Conservation (phyloP, 2,329 filamentous ascomycete species). For the Microdochium bolleyi region DNA sequence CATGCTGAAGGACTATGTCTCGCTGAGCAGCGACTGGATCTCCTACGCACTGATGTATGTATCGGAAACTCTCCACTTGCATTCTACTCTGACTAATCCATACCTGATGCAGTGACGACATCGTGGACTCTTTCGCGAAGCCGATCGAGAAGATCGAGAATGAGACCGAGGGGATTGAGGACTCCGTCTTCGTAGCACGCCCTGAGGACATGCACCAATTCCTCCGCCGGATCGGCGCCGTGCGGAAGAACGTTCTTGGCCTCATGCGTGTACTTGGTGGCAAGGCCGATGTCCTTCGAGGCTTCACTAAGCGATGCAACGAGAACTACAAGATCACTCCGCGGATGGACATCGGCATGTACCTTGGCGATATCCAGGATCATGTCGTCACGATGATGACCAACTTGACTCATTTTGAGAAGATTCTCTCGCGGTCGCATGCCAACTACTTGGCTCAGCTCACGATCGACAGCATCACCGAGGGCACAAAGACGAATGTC, state of each 20-base stretch:
- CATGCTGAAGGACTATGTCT: constrained; percentile 88
- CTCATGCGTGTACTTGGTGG: constrained; percentile 88
- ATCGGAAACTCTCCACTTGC: background rate
- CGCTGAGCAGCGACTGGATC: constrained; percentile 94
- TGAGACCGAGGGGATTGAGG: constrained; percentile 89
- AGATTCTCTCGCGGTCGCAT: constrained; percentile 90
- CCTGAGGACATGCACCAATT: constrained; percentile 85
- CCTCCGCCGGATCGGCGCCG: constrained; percentile 78
- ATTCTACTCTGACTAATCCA: background rate
- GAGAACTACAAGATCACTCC: constrained; percentile 94
- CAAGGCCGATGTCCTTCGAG: constrained; percentile 96
- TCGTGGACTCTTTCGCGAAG: constrained; percentile 91
- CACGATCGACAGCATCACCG: constrained; percentile 81
- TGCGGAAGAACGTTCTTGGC: constrained; percentile 91
- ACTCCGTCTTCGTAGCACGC: constrained; percentile 87
- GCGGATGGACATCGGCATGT: constrained; percentile 91
- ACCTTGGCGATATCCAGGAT: constrained; percentile 95
- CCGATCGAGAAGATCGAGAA: constrained; percentile 80
- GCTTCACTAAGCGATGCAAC: constrained; percentile 98
- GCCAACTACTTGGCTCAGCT: constrained; percentile 95
- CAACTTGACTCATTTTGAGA: constrained; percentile 91
- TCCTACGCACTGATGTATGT: constrained; percentile 94
- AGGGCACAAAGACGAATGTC: constrained; percentile 82
- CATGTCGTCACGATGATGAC: constrained; percentile 99
- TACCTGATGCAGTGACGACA: constrained; percentile 62